These are phyloP conservation scores for Colletotrichum camelliae DNA, from an alignment of 2,329 filamentous ascomycete genomes.

Conservation along the genomic window DNA sequence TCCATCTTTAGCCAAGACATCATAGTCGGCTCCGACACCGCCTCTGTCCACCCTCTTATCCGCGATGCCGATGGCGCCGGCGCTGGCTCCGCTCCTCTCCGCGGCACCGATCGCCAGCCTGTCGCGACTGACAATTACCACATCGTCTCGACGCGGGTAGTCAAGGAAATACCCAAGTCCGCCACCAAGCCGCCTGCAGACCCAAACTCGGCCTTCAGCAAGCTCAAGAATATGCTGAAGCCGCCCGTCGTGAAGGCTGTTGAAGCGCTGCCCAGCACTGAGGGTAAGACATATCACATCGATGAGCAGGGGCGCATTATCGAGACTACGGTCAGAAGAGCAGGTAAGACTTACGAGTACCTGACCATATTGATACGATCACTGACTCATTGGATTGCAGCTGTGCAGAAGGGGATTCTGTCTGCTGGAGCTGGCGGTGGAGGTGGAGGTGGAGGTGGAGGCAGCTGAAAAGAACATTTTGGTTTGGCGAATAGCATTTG, in stretches of 20 bases:
- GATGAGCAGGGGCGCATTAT: conserved; percentile 17
- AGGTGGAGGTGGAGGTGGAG: not conserved
- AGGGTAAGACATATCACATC: conserved; percentile 22
- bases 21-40: conserved; percentile 3
- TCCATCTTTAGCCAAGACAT: conserved; percentile 16
- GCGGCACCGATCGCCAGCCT: conserved; percentile 1
- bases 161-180: conserved; percentile 14
- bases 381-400: not conserved
- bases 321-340: conserved; percentile 13
- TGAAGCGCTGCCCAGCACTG: conserved; percentile 6
- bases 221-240: conserved; percentile 15
- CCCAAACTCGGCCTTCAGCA: not conserved
- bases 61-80: not conserved
- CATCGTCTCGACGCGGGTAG: conserved; percentile 7
- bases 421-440: not conserved
- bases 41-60: not conserved
- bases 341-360: not conserved
- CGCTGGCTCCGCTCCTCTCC: not conserved
- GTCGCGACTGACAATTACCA: conserved; percentile 6
- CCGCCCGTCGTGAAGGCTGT: conserved; percentile 16
- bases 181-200: not conserved
- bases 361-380: not conserved
- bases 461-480: not conserved
- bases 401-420: not conserved
- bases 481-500: not conserved